These are phyloP conservation scores for Plenodomus lindquistii DNA, from an alignment of 2,329 filamentous ascomycete genomes.

Conservation along the genomic window DNA sequence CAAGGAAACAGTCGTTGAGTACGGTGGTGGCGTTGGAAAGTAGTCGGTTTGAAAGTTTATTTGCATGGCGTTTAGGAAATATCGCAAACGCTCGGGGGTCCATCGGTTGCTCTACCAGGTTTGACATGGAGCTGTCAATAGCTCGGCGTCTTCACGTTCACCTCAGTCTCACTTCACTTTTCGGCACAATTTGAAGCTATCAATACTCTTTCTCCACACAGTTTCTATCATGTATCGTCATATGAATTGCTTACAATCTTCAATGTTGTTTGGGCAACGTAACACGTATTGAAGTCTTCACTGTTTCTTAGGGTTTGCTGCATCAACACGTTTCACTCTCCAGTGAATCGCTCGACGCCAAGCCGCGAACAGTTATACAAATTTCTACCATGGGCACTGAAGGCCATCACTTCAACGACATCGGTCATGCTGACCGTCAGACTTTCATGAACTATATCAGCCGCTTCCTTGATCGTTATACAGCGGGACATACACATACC, in stretches of 20 bases:
- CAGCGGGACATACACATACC: not conserved
- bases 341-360: not conserved
- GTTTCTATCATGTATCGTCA: not conserved
- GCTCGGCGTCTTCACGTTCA: conserved; percentile 4
- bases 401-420: not conserved
- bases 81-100: not conserved
- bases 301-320: not conserved
- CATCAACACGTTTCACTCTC: not conserved
- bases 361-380: not conserved
- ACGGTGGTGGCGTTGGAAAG: conserved; percentile 32
- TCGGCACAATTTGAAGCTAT: conserved; percentile 3
- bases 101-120: not conserved
- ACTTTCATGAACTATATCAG: conserved; percentile 12
- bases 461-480: conserved; percentile 10
- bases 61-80: conserved; percentile 7
- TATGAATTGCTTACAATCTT: not conserved
- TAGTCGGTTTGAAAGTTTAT: not conserved
- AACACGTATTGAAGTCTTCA: not conserved
- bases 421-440: not conserved
- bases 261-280: not conserved
- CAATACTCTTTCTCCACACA: not conserved
- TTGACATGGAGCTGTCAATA: not conserved
- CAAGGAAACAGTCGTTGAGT: conserved; percentile 45
- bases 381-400: not conserved
- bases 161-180: conserved; percentile 6